A percentile compares a stretch with the other conserved stretches of the same genome.
phyloP scores from a whole-genome alignment of 805 yeast species.

The Candida takata region DNA sequence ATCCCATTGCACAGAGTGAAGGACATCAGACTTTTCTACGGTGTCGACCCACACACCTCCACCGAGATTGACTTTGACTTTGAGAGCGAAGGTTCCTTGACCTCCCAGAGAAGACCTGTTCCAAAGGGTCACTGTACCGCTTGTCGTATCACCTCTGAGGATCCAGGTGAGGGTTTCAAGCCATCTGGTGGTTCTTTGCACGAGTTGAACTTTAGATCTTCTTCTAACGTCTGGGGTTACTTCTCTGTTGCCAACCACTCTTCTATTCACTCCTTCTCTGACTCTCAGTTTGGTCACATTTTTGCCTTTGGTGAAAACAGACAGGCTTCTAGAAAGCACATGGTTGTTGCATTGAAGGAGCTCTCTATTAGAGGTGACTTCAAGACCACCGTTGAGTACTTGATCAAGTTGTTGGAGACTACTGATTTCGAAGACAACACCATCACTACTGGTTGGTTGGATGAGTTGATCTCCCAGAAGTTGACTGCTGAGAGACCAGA shows the following conservation, averaged over 20 bases:
- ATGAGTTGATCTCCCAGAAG: constrained; percentile 87
- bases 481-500: constrained; percentile 98
- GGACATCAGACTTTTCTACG: constrained; percentile 88
- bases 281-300: constrained; percentile 98
- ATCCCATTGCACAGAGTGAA: constrained; percentile 91
- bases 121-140: constrained; percentile 99
- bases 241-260: constrained; percentile 96
- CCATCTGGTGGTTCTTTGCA: constrained; percentile 97
- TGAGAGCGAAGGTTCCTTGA: constrained; percentile 58
- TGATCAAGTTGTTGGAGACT: constrained; percentile 90
- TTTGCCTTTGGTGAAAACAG: constrained; percentile 99
- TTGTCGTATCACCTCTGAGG: constrained; percentile 98
- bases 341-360: constrained; percentile 98
- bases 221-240: constrained; percentile 99
- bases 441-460: constrained; percentile 98
- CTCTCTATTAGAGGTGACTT: constrained; percentile 97
- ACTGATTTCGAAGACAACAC: constrained; percentile 95
- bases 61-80: constrained; percentile 90
- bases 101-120: constrained; percentile 82
- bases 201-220: constrained; percentile 93
- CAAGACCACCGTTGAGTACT: constrained; percentile 95
- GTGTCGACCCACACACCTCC: constrained; percentile 91
- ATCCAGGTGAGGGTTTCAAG: constrained; percentile 98
- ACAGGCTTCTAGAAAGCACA: constrained; percentile 95
- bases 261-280: constrained; percentile 95